Evolutionary conservation across 139 green algal genomes (phyloP).

Genomic region (Nannochloris sp.): DNA sequence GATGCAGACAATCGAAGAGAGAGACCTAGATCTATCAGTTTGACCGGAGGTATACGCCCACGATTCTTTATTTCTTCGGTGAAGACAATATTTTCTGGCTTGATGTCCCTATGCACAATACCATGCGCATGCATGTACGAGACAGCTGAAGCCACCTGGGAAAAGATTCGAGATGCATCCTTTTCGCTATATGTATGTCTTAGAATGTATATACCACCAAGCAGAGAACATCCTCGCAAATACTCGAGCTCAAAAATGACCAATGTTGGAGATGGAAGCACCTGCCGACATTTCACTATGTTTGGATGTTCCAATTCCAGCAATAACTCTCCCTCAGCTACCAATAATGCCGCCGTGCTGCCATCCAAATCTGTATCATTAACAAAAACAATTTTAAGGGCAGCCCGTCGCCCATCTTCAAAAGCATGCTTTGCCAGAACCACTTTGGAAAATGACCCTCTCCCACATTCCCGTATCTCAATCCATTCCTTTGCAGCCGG

Average conservation of each 20-base stretch:
- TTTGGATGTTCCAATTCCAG: slow-evolving; percentile 58
- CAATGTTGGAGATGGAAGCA: slow-evolving; percentile 26
- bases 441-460: slow-evolving; percentile 37
- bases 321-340: slow-evolving; percentile 49
- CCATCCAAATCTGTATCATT: background rate
- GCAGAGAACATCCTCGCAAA: slow-evolving; percentile 33
- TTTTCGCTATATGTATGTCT: slow-evolving; percentile 38
- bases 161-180: slow-evolving; percentile 32
- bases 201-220: slow-evolving; percentile 34
- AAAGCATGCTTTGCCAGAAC: slow-evolving; percentile 28
- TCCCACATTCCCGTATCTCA: slow-evolving; percentile 39
- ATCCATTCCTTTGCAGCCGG: slow-evolving; percentile 35
- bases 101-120: slow-evolving; percentile 48
- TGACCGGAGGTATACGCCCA: slow-evolving; percentile 13
- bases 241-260: slow-evolving; percentile 45
- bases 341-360: background rate
- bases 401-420: slow-evolving; percentile 17
- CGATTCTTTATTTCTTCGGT: background rate
- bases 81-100: slow-evolving; percentile 53
- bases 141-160: slow-evolving; percentile 28
- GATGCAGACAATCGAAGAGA: slow-evolving; percentile 17
- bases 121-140: slow-evolving; percentile 29
- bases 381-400: slow-evolving; percentile 41
- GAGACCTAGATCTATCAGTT: slow-evolving; percentile 48
- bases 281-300: slow-evolving; percentile 50